Evolutionary conservation across 2,329 filamentous ascomycete species (phyloP), one percentile per base, ranked within the genome.

Genomic region (Pestalotiopsis sp.): DNA sequence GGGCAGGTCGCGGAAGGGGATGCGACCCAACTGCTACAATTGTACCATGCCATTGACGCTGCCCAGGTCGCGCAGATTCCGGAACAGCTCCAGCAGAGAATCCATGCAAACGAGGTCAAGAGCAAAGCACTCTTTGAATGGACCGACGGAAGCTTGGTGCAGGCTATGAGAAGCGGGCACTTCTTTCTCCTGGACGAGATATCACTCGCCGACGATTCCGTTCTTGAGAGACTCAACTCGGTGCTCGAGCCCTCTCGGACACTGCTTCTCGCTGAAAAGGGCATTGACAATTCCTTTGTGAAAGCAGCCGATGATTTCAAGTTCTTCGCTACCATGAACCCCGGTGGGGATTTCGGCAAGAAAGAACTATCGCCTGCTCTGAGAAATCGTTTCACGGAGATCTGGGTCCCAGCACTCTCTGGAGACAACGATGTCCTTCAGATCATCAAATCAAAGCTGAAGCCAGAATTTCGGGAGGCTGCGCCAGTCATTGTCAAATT

Each of bases 261-360:
- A 0, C 88, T 99, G 36, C 83, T 99, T 3, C 87, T 99, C 17
- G 97, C 97, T 0, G 96, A 99, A 79, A 99, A 98, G 80, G 97
- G 96, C 0, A 89, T 93, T 2, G 87, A 92, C 4, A 91, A 97
- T 78, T 94, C 94, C 0, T 90, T 93, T 71, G 87, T 99, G 31
- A 87, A 88, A 52, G 96, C 92, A 5, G 81, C 86, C 12, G 85
- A 92, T 56, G 93, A 92, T 0, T 99, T 98, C 80, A 95, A 99
- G 76, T 98, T 99, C 80, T 89, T 99, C 69, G 95, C 96, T 3
- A 99, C 96, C 0, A 99, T 99, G 96, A 99, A 99, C 73, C 96
- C 96, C 9, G 97, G 97, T 65, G 96, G 97, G 60, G 96, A 99
- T 77, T 99, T 98, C 78, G 96, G 96, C 72, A 99, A 99, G 83